These are phyloP conservation scores for Afroboletus lepidellus DNA, from an alignment of 1,284 basidiomycete species.

Conservation along the genomic window DNA sequence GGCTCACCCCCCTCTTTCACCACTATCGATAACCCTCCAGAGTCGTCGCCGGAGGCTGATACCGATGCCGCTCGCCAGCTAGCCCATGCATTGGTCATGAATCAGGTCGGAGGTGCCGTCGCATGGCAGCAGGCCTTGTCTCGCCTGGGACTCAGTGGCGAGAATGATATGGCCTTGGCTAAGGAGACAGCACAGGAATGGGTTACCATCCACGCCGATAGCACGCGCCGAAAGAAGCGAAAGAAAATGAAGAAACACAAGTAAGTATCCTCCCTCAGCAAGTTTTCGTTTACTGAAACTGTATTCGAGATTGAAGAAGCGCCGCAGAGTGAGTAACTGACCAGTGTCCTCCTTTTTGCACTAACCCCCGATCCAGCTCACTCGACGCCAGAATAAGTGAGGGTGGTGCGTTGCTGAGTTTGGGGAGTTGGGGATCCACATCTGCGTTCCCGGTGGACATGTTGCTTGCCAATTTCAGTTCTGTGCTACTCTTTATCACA, in stretches of 20 bases:
- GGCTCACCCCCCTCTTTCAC: constrained; percentile 8
- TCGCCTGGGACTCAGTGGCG: constrained; percentile 55
- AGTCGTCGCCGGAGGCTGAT: constrained; percentile 64
- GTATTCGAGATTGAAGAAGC: constrained; percentile 41
- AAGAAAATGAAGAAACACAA: constrained; percentile 93
- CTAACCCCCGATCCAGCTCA: constrained; percentile 28
- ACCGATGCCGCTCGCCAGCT: constrained; percentile 75
- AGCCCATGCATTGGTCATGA: constrained; percentile 64
- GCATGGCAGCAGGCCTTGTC: constrained; percentile 65
- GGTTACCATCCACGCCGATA: constrained; percentile 69
- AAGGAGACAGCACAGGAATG: constrained; percentile 55
- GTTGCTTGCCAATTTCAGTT: constrained; percentile 1
- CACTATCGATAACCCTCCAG: constrained; percentile 47
- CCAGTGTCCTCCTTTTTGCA: background rate
- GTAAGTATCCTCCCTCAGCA: constrained; percentile 45
- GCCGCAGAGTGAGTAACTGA: constrained; percentile 39
- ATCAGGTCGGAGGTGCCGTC: constrained; percentile 54
- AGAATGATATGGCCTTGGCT: constrained; percentile 46
- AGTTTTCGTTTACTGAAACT: constrained; percentile 5
- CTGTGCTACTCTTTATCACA: background rate
- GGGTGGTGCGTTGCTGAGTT: background rate
- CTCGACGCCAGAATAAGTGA: constrained; percentile 35
- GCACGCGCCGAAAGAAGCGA: constrained; percentile 75
- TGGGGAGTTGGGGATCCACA: background rate
- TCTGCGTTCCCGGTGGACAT: constrained; percentile 14